Conservation (phyloP, 805 yeast genomes). For the Cephaloascus albidus region DNA sequence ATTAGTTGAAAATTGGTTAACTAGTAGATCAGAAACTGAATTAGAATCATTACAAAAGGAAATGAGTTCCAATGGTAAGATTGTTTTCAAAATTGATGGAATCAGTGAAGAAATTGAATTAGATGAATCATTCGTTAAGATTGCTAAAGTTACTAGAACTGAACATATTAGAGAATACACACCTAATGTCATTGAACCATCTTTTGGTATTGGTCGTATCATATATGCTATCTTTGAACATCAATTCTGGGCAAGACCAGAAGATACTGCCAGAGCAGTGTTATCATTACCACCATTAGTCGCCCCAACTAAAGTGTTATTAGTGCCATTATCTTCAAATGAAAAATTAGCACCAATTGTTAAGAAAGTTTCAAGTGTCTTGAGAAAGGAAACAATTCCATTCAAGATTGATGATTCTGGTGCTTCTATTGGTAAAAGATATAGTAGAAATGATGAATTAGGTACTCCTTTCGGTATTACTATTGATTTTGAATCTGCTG, state of each 20-base stretch:
- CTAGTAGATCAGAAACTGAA: conserved; percentile 73
- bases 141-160: conserved; percentile 68
- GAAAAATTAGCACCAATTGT: conserved; percentile 71
- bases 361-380: conserved; percentile 53
- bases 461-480: conserved; percentile 99
- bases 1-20: conserved; percentile 73
- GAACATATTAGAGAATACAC: conserved; percentile 93
- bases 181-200: conserved; percentile 98
- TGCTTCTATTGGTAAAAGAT: conserved; percentile 96
- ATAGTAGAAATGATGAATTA: conserved; percentile 95
- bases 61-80: conserved; percentile 50
- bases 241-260: conserved; percentile 90
- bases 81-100: conserved; percentile 61
- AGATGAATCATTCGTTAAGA: conserved; percentile 61
- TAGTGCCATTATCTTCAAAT: conserved; percentile 88
- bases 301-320: conserved; percentile 94
- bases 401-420: conserved; percentile 96
- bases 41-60: conserved; percentile 69
- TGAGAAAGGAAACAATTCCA: conserved; percentile 79
- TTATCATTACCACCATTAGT: conserved; percentile 90
- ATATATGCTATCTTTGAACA: conserved; percentile 91
- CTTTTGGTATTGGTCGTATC: conserved; percentile 98
- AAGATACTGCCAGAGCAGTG: conserved; percentile 73
- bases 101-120: conserved; percentile 58
- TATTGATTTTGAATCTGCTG: conserved; percentile 86